Percentiles rank a stretch among this genome's conserved stretches.
Evolutionary conservation across 2,329 filamentous ascomycete genomes (phyloP).

Genomic region (Colletotrichum costaricense): DNA sequence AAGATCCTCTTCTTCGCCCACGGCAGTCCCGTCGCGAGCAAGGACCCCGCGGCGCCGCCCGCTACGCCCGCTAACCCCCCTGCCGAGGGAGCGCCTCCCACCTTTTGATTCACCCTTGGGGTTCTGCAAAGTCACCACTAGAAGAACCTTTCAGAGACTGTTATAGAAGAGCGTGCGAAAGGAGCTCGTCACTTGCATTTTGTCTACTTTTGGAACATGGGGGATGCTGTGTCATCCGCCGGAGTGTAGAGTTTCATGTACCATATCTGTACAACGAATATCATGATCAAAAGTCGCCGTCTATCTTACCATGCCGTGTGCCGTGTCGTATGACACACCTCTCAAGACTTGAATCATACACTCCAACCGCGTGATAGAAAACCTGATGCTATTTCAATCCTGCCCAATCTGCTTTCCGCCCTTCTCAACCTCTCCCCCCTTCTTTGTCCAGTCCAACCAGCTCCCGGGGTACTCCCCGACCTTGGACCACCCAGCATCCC

Average conservation of each 20-base stretch:
- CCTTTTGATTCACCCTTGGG: conserved; percentile 12
- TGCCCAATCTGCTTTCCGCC: conserved; percentile 7
- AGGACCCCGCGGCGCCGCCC: conserved; percentile 22
- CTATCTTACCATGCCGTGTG: not conserved
- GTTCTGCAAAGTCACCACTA: not conserved
- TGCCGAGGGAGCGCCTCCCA: conserved; percentile 28
- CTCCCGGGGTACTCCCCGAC: conserved; percentile 80
- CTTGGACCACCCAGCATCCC: conserved; percentile 78
- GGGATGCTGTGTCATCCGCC: conserved; percentile 1
- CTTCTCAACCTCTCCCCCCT: conserved; percentile 71
- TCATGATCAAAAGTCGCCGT: conserved; percentile 25
- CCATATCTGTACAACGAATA: conserved; percentile 30
- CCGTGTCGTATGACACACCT: not conserved
- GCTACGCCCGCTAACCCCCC: conserved; percentile 19
- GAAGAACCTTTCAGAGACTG: not conserved
- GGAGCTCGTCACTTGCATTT: not conserved
- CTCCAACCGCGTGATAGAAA: not conserved
- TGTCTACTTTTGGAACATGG: not conserved
- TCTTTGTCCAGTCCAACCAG: conserved; percentile 85
- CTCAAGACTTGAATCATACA: not conserved
- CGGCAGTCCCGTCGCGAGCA: conserved; percentile 63
- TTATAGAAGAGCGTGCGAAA: not conserved
- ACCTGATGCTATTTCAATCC: not conserved
- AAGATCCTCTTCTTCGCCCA: conserved; percentile 97
- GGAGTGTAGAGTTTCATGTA: conserved; percentile 5